Evolutionary conservation across 805 yeast species (phyloP), one percentile per base, ranked within the genome.

Genomic region (Teunomyces barrocoloradensis): DNA sequence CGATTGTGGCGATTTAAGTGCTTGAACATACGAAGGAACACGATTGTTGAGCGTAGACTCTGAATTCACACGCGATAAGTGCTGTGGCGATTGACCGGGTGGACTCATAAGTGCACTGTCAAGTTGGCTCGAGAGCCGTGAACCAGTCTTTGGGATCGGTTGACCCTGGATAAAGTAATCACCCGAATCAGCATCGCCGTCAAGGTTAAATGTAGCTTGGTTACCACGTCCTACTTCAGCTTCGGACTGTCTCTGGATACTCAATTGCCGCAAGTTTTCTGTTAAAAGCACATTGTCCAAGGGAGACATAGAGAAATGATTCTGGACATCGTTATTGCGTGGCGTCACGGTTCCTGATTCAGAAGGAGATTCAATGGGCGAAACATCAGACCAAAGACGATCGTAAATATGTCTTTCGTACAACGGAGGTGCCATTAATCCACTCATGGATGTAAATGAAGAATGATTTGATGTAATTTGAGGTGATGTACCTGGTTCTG

Each of bases 11-110:
- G 79, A 65, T 56, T 78, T 79, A 63, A 90, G 66, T 0, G 98
- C 97, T 28, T 87, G 84, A 6, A 77, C 78, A 65, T 92, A 92
- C 0, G 96, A 82, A 0, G 98, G 98, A 5, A 92, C 96, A 42
- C 81, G 71, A 25, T n/a, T 42, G 17, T 86, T 82, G 53, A 89
- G 36, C 5, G 34, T 45, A 1, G 33, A 42, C 30, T 68, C 76
- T 1, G 89, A 83, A 44, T 75, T 78, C 12, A 71, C 80, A 46
- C 90, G 71, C 2, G 90, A 82, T 42, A 84, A 61, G 57, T 84
- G 82, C 9, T 67, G 57, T 0, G 78, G 82, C 5, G 40, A 37
- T 20, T 35, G 38, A 3, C n/a, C 6, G 13, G 25, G 10, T 0
- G 90, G 89, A 1, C 86, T 72, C n/a, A 15, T 12, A 13, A 27